Conservation (phyloP, 805 yeast genomes). For the Brettanomyces sp. region DNA sequence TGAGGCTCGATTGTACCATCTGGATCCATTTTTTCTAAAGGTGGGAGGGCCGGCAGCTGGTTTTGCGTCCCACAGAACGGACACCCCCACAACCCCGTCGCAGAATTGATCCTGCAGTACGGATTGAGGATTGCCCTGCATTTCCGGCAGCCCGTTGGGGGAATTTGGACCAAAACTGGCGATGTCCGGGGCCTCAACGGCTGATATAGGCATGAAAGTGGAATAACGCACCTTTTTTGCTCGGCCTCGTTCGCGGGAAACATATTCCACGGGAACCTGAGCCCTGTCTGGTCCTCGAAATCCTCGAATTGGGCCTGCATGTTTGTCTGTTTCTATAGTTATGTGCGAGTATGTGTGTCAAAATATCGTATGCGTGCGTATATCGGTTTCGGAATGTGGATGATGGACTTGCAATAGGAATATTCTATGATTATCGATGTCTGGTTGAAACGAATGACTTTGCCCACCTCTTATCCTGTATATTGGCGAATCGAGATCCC, state of each 20-base stretch:
- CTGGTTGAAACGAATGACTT: too few species aligned
- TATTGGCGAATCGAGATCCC: too few species aligned
- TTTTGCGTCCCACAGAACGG: constrained; percentile 45
- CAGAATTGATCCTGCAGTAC: constrained; percentile 29
- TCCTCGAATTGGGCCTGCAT: constrained; percentile 30
- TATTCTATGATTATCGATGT: too few species aligned
- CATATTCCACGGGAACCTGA: constrained; percentile 66
- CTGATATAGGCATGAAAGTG: constrained; percentile 49
- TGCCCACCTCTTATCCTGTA: too few species aligned
- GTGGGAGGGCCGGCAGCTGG: constrained; percentile 20
- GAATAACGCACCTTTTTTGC: constrained; percentile 42
- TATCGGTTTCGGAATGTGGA: too few species aligned
- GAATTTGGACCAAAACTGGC: constrained; percentile 27
- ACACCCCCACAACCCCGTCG: constrained; percentile 39
- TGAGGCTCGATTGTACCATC: constrained; percentile 2
- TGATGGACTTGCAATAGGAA: too few species aligned
- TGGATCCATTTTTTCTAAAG: neutral
- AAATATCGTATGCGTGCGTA: too few species aligned
- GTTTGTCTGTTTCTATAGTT: neutral
- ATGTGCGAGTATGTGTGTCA: too few species aligned
- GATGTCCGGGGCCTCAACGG: constrained; percentile 43
- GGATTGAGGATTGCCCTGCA: constrained; percentile 51
- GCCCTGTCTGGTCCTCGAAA: constrained; percentile 64
- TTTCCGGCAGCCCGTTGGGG: constrained; percentile 41
- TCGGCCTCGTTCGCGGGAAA: constrained; percentile 48